Evolutionary conservation across 805 yeast species (phyloP).

Genomic region (Ogataea thermomethanolica): DNA sequence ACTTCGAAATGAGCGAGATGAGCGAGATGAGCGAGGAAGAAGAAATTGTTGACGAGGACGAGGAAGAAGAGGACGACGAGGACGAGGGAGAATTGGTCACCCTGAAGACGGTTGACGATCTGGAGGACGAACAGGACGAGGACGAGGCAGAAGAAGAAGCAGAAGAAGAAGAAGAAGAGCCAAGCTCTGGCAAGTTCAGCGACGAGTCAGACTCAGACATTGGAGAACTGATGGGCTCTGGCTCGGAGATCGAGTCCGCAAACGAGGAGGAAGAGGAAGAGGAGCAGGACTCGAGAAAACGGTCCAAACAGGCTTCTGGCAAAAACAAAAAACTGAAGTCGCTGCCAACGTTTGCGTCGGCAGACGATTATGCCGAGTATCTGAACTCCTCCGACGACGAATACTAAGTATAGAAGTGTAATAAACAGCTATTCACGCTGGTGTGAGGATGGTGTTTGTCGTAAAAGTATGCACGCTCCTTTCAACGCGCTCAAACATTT

Average conservation of each 20-base stretch:
- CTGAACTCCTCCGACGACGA: conserved; percentile 56
- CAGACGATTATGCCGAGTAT: conserved; percentile 78
- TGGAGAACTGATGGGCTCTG: conserved; percentile 3
- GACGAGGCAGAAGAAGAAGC: conserved; percentile 29
- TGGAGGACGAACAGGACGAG: conserved; percentile 26
- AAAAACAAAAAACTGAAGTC: conserved; percentile 53
- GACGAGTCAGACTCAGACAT: conserved; percentile 5
- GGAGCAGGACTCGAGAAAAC: conserved; percentile 21
- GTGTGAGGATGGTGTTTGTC: conserved; percentile 1
- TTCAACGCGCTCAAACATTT: conserved; percentile 4
- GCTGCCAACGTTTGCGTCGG: conserved; percentile 84
- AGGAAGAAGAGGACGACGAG: conserved; percentile 33
- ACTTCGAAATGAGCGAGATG: conserved; percentile 38
- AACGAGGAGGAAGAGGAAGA: conserved; percentile 10
- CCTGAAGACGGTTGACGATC: conserved; percentile 30
- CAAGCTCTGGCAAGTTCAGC: conserved; percentile 9
- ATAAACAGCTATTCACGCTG: not conserved
- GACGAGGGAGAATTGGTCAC: conserved; percentile 34
- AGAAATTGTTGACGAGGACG: conserved; percentile 29
- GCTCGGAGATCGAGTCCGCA: conserved; percentile 25
- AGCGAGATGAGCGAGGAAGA: conserved; percentile 32
- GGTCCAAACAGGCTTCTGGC: conserved; percentile 25
- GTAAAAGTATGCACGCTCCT: not conserved
- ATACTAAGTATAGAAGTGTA: conserved; percentile 1
- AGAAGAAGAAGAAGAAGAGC: conserved; percentile 23